phyloP scores from a whole-genome alignment of 352 stramenopile species.

The Pythium sukuiense region DNA sequence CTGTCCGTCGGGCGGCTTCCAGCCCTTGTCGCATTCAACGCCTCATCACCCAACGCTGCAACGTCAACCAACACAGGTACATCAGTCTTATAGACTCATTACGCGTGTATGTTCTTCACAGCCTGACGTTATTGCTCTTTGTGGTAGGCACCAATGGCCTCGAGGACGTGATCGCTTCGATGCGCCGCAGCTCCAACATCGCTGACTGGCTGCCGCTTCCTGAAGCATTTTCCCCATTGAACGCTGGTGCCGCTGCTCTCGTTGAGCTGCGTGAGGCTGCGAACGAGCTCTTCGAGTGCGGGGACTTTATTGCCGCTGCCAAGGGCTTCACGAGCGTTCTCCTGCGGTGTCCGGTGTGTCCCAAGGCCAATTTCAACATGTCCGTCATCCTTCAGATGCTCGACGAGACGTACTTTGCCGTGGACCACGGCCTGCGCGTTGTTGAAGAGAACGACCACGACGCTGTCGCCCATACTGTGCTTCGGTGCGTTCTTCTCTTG shows the following conservation, averaged over 20 bases:
- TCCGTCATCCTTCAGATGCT: slow-evolving; percentile 72
- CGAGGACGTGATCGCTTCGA: background rate
- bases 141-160: background rate
- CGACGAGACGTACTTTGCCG: slow-evolving; percentile 67
- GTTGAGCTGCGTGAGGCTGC: slow-evolving; percentile 48
- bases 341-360: slow-evolving; percentile 43
- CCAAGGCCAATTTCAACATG: slow-evolving; percentile 77
- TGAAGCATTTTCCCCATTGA: background rate
- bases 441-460: slow-evolving; percentile 62
- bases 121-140: background rate
- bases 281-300: slow-evolving; percentile 46
- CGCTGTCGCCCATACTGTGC: slow-evolving; percentile 74
- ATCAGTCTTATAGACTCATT: background rate
- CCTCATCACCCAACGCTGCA: background rate
- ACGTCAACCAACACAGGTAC: background rate
- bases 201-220: background rate
- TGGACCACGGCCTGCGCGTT: slow-evolving; percentile 70
- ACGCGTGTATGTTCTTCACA: background rate
- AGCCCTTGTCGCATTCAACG: background rate
- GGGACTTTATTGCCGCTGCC: slow-evolving; percentile 48
- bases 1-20: slow-evolving; percentile 8
- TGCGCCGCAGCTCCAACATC: slow-evolving; percentile 1
- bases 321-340: slow-evolving; percentile 54
- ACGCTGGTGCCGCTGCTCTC: slow-evolving; percentile 19
- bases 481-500: slow-evolving; percentile 37